Base-by-base conservation (phyloP, 2,329 filamentous ascomycete genomes). In the Cladosporium oxysporum region DNA sequence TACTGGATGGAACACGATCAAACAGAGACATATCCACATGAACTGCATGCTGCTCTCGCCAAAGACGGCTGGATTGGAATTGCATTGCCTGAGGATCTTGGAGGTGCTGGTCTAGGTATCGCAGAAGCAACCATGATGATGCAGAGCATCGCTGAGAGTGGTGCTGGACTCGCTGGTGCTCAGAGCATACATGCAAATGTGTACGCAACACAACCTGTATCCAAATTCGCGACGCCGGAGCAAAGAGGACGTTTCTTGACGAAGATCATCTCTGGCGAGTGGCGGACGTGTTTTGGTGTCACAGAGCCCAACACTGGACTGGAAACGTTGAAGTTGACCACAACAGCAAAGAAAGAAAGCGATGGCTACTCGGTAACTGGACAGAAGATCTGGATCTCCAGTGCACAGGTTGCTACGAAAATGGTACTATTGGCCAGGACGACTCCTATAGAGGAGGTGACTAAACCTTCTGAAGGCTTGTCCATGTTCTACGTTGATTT, bases 311-410 rank as follows among this genome's bases (percentile, higher is more conserved):
- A 93, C 69, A 88, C 90, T 0, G 91, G 92, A 0, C 85, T 96
- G 1, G 90, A 96, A 66, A 96, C 91, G 0, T 80, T 93, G 12
- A 86, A 88, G 50, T 80, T 96, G 3, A 83, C 83, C 47, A 94
- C 91, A 0, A 78, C 80, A 6, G 91, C 91, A 0, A 83, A 77
- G 33, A 85, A 83, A 69, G 85, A 87, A 23, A 85, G 85, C 0
- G 79, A 83, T 12, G 83, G 81, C 4, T 96, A 93, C 75, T 81
- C 79, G 1, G 83, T 96, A 12, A 86, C 86, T 0, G 91, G 92
- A 0, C 91, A 94, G 75, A 96, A 96, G 79, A 93, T 94, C 64
- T 96, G 92, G 92, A 96, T 95, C 64, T 91, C 91, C 0, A 93
- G 88, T 62, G 92, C 92, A 0, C 91, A 96, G 75, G 90, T 94